Evolutionary conservation across 2,329 filamentous ascomycete genomes (phyloP), one percentile per base, ranked within the genome.

Genomic region (Parafenestella ontariensis): DNA sequence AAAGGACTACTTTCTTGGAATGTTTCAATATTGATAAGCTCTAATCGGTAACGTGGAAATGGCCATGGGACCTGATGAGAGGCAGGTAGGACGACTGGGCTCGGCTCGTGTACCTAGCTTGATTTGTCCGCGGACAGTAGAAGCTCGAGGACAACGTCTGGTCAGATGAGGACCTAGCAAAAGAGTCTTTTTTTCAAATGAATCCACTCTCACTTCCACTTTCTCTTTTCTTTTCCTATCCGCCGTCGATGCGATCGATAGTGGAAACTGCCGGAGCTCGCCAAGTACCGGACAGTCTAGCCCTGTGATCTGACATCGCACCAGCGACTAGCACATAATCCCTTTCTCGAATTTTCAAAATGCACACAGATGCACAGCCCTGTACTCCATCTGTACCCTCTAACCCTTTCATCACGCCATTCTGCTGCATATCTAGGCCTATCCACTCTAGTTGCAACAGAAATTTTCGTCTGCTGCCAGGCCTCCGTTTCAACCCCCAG

Each of bases 11-110:
- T 54, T 54, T 54, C 24, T 50, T 48, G 46, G 44, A 61, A 62
- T 59, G 54, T 58, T 63, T 63, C 59, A 64, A 62, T 62, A 57
- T 61, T 51, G 48, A 59, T 59, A 66, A 54, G 41, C 46, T 65
- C 47, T 59, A 62, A 58, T 59, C 40, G 60, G 56, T 47, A 26
- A 45, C 47, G 51, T 59, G 56, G 37, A n/a, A 49, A 29, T 52
- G 49, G 54, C 56, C 59, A 56, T 56, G 52, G 51, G 50, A 55
- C 41, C 42, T 58, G 53, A 50, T 44, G 50, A 54, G 54, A 56
- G 58, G 57, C 56, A 56, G 49, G 54, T 61, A 52, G 49, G 47
- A 59, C 56, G 29, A 48, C 43, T 53, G 41, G 39, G 41, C 36
- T 49, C 49, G 34, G 34, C 57, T 56, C 52, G 49, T 58, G 52